Evolutionary conservation across 768 basidiomycete genomes (phyloP).

Genomic region (Suillus occidentalis): DNA sequence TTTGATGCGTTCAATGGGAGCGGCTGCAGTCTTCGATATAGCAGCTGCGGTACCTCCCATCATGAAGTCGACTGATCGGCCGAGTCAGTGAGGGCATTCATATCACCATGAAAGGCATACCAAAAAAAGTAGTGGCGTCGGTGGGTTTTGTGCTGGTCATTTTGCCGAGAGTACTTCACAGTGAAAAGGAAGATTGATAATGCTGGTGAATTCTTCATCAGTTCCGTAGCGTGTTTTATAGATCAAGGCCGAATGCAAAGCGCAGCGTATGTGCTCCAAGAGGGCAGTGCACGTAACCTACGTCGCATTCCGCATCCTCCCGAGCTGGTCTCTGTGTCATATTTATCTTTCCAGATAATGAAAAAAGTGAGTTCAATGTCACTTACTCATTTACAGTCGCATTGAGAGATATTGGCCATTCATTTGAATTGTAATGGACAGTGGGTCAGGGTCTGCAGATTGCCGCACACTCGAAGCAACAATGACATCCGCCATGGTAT

Average conservation of each 20-base stretch:
- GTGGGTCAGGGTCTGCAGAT: not conserved
- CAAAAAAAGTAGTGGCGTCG: constrained; percentile 19
- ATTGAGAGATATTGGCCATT: not conserved
- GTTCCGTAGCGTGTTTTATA: not conserved
- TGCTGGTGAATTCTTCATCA: not conserved
- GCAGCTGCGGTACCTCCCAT: constrained; percentile 36
- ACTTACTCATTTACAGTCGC: not conserved
- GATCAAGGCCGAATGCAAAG: not conserved
- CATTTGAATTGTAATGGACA: not conserved
- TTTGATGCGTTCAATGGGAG: constrained; percentile 43
- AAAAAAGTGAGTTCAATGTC: not conserved
- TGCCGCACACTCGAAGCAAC: not conserved
- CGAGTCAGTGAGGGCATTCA: constrained; percentile 8
- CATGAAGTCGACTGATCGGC: constrained; percentile 33
- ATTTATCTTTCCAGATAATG: not conserved
- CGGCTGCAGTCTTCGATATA: constrained; percentile 41
- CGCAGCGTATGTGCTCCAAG: not conserved
- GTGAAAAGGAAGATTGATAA: not conserved
- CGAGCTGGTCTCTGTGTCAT: not conserved
- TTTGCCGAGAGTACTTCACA: not conserved
- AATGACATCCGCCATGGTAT: not conserved
- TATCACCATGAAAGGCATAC: constrained; percentile 6
- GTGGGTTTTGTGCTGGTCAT: not conserved
- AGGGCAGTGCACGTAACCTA: not conserved
- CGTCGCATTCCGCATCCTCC: not conserved